These are phyloP conservation scores for Cinnamomum micranthum DNA, from an alignment of 164 flowering plant genomes.

Conservation along the genomic window DNA sequence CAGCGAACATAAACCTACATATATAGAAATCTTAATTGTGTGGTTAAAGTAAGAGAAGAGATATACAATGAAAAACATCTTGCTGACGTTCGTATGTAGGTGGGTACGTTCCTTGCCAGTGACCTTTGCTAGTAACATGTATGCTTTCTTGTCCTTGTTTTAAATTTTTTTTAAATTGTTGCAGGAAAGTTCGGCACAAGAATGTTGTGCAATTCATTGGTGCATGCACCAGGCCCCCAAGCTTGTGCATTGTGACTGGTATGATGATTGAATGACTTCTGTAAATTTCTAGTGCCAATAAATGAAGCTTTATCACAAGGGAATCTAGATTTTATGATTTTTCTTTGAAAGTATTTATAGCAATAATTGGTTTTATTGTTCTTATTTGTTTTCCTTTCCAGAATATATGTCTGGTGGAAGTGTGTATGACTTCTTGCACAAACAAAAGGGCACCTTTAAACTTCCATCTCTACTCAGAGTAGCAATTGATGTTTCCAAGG, in stretches of 20 bases:
- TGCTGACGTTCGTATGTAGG: no score
- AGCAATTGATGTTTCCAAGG: constrained; percentile 87
- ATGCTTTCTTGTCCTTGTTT: no score
- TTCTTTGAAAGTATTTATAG: not conserved
- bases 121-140: no score
- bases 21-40: no score
- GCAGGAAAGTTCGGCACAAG: constrained; percentile 96
- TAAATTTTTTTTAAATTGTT: not conserved
- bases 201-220: constrained; percentile 99
- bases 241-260: constrained; percentile 96
- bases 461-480: constrained; percentile 82
- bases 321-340: not conserved
- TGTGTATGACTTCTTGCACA: constrained; percentile 86
- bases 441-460: constrained; percentile 71
- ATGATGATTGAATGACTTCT: not conserved
- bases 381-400: constrained; percentile 21
- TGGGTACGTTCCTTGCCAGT: no score
- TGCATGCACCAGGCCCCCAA: constrained; percentile 87
- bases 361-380: not conserved
- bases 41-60: no score
- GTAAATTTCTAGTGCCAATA: not conserved
- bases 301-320: not conserved
- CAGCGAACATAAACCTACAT: no score
- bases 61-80: no score
- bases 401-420: constrained; percentile 98